Base-by-base conservation (phyloP, 768 basidiomycete species). In the Crassisporium funariophilum region DNA sequence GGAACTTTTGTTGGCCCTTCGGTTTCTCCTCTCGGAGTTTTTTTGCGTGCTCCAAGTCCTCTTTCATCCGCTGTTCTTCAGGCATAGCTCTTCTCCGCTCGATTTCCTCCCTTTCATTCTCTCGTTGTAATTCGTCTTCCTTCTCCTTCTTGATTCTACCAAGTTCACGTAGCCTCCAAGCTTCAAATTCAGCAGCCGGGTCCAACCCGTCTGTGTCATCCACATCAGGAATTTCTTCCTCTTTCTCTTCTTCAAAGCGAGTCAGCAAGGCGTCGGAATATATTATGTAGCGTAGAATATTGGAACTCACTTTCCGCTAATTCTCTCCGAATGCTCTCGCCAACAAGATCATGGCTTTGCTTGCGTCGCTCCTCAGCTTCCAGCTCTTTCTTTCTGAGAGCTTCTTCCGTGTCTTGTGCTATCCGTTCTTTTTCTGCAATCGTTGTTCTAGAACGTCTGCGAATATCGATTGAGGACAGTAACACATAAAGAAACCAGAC, bases 141-240 rank as follows among this genome's bases (percentile, higher is more conserved):
- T 95, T 91, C 69, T 99, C 97, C 44, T 85, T 81, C 67, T 95
- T 92, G 51, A 99, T 90, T 50, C 97, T 80, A n/a, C 77, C 84
- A 6, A 99, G 79, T 64, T 99, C 97, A 49, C 97, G 83, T 39
- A 98, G 67, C 46, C 97, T 81, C 97, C 97, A 99, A 3, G 87
- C 91, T 60, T 98, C 95, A 56, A 99, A 99, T 65, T 98, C 97
- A 42, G 65, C 84, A 12, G 80, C 77, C 2, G 94, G 90, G 59
- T 98, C 94, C 38, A 94, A 63, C 1, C 91, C 95, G 58, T 99
- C 97, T 4, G 91, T 89, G 64, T 99, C 97, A 67, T 98, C 95
- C 0, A 98, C 79, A 52, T 98, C 94, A 2, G 90, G 89, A 24
- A 88, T 69, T 15, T 84, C 66, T 19, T 87, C 88, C 46, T 89